These are phyloP conservation scores for Nemania sp. DNA, from an alignment of 2,329 filamentous ascomycete species.

Conservation along the genomic window DNA sequence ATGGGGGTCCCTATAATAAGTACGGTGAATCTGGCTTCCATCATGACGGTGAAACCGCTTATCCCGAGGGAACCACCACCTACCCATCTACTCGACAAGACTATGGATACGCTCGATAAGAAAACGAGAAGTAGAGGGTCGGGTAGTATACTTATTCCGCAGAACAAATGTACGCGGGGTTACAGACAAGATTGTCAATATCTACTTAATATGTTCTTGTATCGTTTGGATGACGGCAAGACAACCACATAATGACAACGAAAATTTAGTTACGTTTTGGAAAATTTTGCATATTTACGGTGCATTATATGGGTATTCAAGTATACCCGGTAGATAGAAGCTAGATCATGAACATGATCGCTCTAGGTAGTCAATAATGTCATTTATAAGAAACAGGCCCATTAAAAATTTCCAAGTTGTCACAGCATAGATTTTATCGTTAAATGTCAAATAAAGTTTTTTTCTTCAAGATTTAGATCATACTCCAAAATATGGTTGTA, in stretches of 20 bases:
- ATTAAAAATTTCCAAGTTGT: no score
- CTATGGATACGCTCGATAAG: constrained; percentile 38
- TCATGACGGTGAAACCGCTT: constrained; percentile 49
- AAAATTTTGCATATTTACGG: no score
- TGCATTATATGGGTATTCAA: no score
- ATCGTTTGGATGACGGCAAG: neutral
- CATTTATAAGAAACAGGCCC: no score
- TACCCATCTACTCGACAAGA: constrained; percentile 39
- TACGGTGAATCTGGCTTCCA: constrained; percentile 47
- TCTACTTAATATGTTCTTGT: neutral
- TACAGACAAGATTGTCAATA: neutral
- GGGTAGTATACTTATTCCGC: neutral
- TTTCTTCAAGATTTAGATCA: neutral
- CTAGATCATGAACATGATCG: no score
- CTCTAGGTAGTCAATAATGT: no score
- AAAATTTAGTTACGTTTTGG: no score
- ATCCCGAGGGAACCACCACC: constrained; percentile 46
- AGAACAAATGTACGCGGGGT: neutral
- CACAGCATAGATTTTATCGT: no score
- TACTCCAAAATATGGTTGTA: neutral
- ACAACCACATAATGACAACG: no score
- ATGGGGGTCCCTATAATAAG: constrained; percentile 51
- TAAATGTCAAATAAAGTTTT: no score
- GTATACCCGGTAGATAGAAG: no score
- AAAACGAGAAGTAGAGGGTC: no score